A percentile compares a stretch with the other conserved stretches of the same genome.
phyloP scores from a whole-genome alignment of 805 yeast genomes.

The Nakazawaea sp. region DNA sequence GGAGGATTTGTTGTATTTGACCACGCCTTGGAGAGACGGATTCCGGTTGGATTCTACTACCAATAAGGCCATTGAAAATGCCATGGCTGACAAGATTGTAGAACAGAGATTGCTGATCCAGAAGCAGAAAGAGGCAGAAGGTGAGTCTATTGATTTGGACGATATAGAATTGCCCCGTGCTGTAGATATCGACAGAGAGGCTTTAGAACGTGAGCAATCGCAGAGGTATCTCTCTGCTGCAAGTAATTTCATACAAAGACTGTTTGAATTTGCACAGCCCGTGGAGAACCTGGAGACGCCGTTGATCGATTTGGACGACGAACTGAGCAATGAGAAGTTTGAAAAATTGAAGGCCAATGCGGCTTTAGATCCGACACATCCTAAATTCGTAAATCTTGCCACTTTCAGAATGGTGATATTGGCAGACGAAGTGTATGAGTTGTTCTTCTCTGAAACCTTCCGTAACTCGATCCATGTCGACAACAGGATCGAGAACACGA shows the following conservation, averaged over 20 bases:
- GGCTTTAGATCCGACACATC: constrained; percentile 76
- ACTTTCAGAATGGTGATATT: constrained; percentile 91
- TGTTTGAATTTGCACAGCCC: constrained; percentile 86
- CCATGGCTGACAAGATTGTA: constrained; percentile 56
- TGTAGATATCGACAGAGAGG: constrained; percentile 55
- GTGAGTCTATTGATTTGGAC: constrained; percentile 23
- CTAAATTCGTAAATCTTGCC: constrained; percentile 69
- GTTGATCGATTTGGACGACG: constrained; percentile 37
- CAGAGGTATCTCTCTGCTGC: constrained; percentile 84
- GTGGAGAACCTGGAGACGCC: constrained; percentile 37
- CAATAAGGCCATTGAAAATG: constrained; percentile 53
- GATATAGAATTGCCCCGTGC: constrained; percentile 49
- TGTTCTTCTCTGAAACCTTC: constrained; percentile 67
- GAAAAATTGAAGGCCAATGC: constrained; percentile 55
- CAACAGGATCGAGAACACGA: constrained; percentile 37
- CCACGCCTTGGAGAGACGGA: constrained; percentile 83
- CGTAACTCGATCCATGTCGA: constrained; percentile 63
- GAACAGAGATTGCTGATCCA: constrained; percentile 27
- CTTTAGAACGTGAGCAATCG: constrained; percentile 56
- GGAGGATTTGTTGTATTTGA: constrained; percentile 77
- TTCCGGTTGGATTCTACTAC: constrained; percentile 58
- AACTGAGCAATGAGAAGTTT: constrained; percentile 18
- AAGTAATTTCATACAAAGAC: constrained; percentile 76
- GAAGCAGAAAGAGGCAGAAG: constrained; percentile 23
- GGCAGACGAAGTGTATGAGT: constrained; percentile 90